These are phyloP conservation scores for Zymoseptoria tritici DNA, from an alignment of 2,329 filamentous ascomycete genomes.

Conservation along the genomic window DNA sequence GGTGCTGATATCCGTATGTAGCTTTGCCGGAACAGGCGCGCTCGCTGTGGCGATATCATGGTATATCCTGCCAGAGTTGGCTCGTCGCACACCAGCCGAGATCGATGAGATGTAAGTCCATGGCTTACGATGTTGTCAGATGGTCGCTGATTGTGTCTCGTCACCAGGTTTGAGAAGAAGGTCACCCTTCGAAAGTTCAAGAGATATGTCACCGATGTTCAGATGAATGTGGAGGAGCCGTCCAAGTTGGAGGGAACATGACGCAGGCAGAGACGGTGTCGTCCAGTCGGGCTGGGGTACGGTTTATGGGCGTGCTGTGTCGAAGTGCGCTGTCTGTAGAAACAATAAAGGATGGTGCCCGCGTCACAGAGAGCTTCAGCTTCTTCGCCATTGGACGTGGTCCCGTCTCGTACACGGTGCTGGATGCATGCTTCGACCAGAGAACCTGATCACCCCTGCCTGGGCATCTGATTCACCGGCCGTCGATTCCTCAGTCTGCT, in stretches of 20 bases:
- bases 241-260: neutral
- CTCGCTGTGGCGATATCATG: conserved; percentile 30
- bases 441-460: neutral
- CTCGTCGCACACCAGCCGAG: conserved; percentile 31
- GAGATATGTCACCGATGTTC: conserved; percentile 31
- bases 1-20: conserved; percentile 3
- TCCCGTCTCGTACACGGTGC: neutral
- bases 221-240: conserved; percentile 15
- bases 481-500: neutral
- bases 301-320: too few relatives aligned
- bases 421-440: neutral
- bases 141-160: neutral
- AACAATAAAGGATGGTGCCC: too few relatives aligned
- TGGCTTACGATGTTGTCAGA: neutral
- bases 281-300: neutral
- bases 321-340: too few relatives aligned
- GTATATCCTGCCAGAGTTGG: conserved; percentile 34
- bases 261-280: neutral
- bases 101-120: conserved; percentile 34
- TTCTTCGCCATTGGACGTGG: neutral
- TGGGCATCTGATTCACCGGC: neutral
- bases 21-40: conserved; percentile 31
- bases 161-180: conserved; percentile 28
- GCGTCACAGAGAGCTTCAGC: too few relatives aligned
- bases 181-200: conserved; percentile 33